Evolutionary conservation across 306 rosid genomes (phyloP).

Genomic region (Prunus armeniaca): DNA sequence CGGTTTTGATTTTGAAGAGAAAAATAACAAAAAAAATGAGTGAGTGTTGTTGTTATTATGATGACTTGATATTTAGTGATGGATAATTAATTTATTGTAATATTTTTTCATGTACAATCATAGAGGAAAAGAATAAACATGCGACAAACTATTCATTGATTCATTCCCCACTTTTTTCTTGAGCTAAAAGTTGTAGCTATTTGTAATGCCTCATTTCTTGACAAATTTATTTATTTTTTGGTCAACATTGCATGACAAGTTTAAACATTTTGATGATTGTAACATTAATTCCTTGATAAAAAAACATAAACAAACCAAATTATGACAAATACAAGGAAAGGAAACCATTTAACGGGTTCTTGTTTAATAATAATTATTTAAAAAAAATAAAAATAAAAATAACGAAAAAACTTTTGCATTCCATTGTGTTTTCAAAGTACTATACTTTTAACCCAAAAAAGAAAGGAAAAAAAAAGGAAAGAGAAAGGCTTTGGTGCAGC

Average conservation of each 20-base stretch:
- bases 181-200: neutral
- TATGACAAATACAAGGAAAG: too few species aligned
- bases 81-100: neutral
- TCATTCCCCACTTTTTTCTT: neutral
- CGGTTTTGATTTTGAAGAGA: neutral
- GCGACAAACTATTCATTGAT: neutral
- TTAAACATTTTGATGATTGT: too few species aligned
- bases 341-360: too few species aligned
- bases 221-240: too few species aligned
- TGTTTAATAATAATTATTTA: too few species aligned
- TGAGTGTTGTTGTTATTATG: constrained; percentile 11
- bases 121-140: neutral
- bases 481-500: neutral
- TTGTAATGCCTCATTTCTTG: neutral
- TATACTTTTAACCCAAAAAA: neutral
- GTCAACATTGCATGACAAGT: neutral
- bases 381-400: too few species aligned
- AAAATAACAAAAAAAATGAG: neutral
- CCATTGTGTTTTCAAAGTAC: neutral
- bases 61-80: neutral
- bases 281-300: too few species aligned
- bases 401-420: too few species aligned
- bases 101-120: neutral
- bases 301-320: too few species aligned
- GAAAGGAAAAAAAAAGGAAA: too few species aligned